Evolutionary conservation across 2,329 filamentous ascomycete species (phyloP), one percentile per base, ranked within the genome.

Genomic region (Bipolaris bicolor): DNA sequence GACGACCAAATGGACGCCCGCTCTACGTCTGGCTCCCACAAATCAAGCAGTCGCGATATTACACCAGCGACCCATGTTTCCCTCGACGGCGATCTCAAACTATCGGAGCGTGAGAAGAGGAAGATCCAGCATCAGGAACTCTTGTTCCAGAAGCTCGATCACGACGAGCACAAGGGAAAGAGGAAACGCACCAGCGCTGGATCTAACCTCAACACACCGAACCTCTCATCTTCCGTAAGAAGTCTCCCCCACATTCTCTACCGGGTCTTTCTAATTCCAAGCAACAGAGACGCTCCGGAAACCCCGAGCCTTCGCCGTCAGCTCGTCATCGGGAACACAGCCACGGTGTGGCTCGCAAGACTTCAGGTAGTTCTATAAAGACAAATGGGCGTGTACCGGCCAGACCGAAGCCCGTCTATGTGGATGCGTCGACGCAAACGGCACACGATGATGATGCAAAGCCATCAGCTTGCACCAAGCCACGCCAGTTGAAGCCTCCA

Each of bases 101-200:
- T 88, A 60, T 88, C 86, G 1, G 85, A 84, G 59, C 81, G 86
- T 5, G 86, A 88, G 64, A 82, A 82, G 66, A 83, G 85, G 57
- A 88, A 88, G 72, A 80, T 88, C 45, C 84, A 85, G 52, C 84
- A 85, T 53, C 83, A 84, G 40, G 86, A 88, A 65, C 84, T 84
- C 62, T 82, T 87, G 57, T 88, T 88, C 60, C 82, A 85, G 61
- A 82, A 85, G 64, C 78, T 86, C 60, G 86, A 87, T 64, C 79
- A 83, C 46, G 83, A 87, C 58, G 83, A 84, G 63, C 80, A 80
- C 31, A 82, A 75, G 39, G 65, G 81, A 52, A 82, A 79, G 62
- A 83, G 83, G 72, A 84, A 87, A 67, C 79, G 83, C 51, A 81
- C 80, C 55, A 86, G 83, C 67, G 83, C 80, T 41, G 82, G 82